Base-by-base conservation (phyloP, 306 rosid species). In the Purshia tridentata region DNA sequence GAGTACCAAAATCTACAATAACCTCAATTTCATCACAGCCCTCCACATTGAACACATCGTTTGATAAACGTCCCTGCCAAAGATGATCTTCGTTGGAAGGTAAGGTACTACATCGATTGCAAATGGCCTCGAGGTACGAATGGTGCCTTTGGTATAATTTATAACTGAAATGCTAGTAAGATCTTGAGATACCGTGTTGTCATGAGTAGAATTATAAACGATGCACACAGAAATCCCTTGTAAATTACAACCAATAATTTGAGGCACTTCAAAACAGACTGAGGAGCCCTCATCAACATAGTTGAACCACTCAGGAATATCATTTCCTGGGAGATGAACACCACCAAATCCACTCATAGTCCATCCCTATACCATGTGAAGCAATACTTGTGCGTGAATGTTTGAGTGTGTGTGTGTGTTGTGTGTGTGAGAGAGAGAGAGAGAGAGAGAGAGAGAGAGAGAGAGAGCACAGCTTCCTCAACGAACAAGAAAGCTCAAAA, bases 261-360 rank as follows among this genome's bases (percentile, higher is more conserved):
- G 69, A 6, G 82, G 82, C 50, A 78, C 52, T 14, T 72, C 70
- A 7, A 67, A 57, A 13, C 16, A 72, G 4, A 78, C 22, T 15
- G 42, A 41, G 45, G 44, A 11, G 1, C 82, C 74, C 41, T 78
- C 57, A 3, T 42, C 61, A 2, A 44, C 49, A 51, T 52, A 62
- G 15, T 12, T 19, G 44, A 80, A 69, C 79, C 68, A 75, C 12
- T 57, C 69, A 3, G 77, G 77, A 65, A 70, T 48, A 23, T 70
- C 69, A 15, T 53, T 42, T 8, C 79, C 83, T 4, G 74, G 84
- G 55, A 70, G 37, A 70, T n/a, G 56, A 63, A 72, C n/a, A 5
- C 74, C 65, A 8, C 56, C 60, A 20, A 46, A 40, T 56, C 72
- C 77, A 56, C 23, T 22, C 12, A 59, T 44, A 4, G 20, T 13